Conservation (phyloP, 2,329 filamentous ascomycete species). For the Bipolaris bicolor region DNA sequence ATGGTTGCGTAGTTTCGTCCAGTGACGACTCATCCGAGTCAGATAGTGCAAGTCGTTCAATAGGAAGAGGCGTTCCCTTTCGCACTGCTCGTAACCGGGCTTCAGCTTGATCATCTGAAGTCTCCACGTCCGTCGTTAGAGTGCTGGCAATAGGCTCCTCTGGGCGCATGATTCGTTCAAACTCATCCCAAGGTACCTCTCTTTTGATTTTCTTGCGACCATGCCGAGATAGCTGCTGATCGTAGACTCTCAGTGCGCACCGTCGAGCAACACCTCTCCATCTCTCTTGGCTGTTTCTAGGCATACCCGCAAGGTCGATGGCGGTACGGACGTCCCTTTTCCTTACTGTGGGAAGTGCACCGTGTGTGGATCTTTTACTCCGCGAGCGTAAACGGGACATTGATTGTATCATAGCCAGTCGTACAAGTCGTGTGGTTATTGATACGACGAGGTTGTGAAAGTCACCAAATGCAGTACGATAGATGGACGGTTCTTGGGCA, state of each 20-base stretch:
- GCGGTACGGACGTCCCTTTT: conserved; percentile 61
- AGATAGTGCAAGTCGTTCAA: conserved; percentile 18
- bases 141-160: conserved; percentile 30
- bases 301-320: conserved; percentile 60
- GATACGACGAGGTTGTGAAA: conserved; percentile 72
- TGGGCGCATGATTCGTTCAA: conserved; percentile 37
- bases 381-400: conserved; percentile 68
- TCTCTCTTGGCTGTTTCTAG: conserved; percentile 53
- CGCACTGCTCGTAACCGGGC: conserved; percentile 32
- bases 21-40: conserved; percentile 15
- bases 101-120: conserved; percentile 18
- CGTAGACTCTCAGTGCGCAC: conserved; percentile 58
- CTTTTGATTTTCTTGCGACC: conserved; percentile 27
- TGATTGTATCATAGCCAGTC: conserved; percentile 72
- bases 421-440: conserved; percentile 72
- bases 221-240: conserved; percentile 17
- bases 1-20: not conserved
- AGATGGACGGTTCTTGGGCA: conserved; percentile 66
- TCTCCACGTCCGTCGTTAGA: conserved; percentile 37
- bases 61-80: conserved; percentile 39
- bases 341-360: conserved; percentile 48
- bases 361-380: conserved; percentile 37
- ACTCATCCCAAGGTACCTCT: conserved; percentile 54
- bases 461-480: conserved; percentile 76
- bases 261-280: conserved; percentile 61